Evolutionary conservation across 805 yeast species (phyloP), one percentile per base, ranked within the genome.

Genomic region (Lachancea thermotolerans): DNA sequence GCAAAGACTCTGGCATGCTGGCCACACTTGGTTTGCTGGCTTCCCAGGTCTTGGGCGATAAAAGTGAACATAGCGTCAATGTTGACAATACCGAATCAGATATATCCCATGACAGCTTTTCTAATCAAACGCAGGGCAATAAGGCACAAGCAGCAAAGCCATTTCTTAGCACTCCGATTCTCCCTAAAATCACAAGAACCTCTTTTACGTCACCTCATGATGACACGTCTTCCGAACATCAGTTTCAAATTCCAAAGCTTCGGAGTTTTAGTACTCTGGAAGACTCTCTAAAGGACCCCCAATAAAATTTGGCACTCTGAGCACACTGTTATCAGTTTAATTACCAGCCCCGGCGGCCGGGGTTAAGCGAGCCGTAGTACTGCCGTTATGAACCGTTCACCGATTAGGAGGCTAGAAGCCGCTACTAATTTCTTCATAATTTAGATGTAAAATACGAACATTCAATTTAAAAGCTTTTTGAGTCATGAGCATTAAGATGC

Each of bases 11-110:
- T 7, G 54, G 56, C 35, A 71, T 72, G 66, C 49, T 78, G 39
- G 73, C 71, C 37, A 74, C 81, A 0, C 60, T 78, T 39, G 82
- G 81, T 11, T 58, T 74, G 46, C 61, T 78, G 44, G 82, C 82
- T 2, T 69, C 77, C 35, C 81, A 77, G 50, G 79, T 74, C 0
- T 55, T 75, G 29, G 66, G 68, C 37, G 73, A 69, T 44, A 69
- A 66, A 46, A 40, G 41, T 11, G 44, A 38, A 12, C 18, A 18
- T 3, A 32, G 29, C 8, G 36, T 16, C 25, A 48, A 44, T 37
- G 15, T 32, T 10, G 50, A 48, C 29, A 48, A 38, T 28, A 48
- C 50, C 10, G 50, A 48, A 25, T 44, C 48, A 3, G 50, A 48
- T 18, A 44, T 44, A 11, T 48, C 50, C 14, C 50, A 48, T 32